phyloP scores from a whole-genome alignment of 1,284 basidiomycete genomes.

The Filobasidium uniguttulatum region DNA sequence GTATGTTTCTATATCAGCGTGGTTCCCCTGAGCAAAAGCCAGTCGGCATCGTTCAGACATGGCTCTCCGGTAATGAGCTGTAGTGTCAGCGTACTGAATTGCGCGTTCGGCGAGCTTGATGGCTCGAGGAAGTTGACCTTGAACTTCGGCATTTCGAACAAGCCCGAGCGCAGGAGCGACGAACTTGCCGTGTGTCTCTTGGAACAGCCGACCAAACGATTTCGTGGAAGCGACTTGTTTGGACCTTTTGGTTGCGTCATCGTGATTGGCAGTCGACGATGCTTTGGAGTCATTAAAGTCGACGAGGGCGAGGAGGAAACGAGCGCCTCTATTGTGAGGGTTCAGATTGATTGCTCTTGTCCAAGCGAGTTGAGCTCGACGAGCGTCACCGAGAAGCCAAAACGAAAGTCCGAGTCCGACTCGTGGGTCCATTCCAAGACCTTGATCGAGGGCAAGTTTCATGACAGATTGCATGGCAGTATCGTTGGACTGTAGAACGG shows the following conservation, averaged over 20 bases:
- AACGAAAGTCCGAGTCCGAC: constrained; percentile 85
- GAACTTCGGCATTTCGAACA: constrained; percentile 55
- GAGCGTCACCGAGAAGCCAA: constrained; percentile 69
- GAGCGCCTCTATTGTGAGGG: constrained; percentile 1
- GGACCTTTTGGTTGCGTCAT: constrained; percentile 3
- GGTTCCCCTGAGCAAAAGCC: constrained; percentile 52
- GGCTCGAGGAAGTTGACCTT: constrained; percentile 65
- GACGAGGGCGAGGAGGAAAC: constrained; percentile 3
- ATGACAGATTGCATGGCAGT: not conserved
- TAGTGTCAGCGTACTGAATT: constrained; percentile 78
- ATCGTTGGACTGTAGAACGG: not conserved
- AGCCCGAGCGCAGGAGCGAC: constrained; percentile 62
- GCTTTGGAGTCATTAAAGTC: constrained; percentile 42
- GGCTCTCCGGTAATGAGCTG: constrained; percentile 68
- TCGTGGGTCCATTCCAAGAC: constrained; percentile 61
- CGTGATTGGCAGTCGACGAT: constrained; percentile 31
- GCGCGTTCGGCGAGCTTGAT: constrained; percentile 82
- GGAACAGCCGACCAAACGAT: constrained; percentile 13
- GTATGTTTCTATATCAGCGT: constrained; percentile 53
- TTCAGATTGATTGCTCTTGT: constrained; percentile 59
- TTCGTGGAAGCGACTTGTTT: constrained; percentile 9
- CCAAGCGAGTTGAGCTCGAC: constrained; percentile 72
- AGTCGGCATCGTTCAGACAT: constrained; percentile 60
- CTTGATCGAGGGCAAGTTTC: not conserved
- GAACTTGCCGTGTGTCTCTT: constrained; percentile 39